These are phyloP conservation scores for Suhomyces prunicola DNA, from an alignment of 805 yeast species.

Conservation along the genomic window DNA sequence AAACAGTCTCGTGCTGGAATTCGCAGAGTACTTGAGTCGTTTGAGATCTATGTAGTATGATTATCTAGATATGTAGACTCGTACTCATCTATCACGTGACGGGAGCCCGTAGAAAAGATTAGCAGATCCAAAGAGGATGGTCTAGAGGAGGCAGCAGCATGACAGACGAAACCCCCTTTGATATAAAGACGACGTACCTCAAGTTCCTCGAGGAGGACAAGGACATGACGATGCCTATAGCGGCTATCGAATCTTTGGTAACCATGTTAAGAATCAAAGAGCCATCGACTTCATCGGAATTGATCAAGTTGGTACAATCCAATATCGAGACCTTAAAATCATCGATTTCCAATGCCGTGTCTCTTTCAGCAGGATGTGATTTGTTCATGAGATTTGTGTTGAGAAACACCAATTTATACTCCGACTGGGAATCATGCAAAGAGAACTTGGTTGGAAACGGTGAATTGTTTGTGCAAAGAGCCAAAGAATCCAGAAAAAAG, in stretches of 20 bases:
- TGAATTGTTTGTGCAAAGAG: conserved; percentile 83
- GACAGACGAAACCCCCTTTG: conserved; percentile 42
- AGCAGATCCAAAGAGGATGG: background rate
- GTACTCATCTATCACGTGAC: background rate
- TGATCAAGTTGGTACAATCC: conserved; percentile 73
- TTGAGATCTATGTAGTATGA: background rate
- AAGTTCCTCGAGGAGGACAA: conserved; percentile 81
- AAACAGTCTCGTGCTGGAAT: no score
- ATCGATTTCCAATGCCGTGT: conserved; percentile 85
- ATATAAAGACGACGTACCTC: conserved; percentile 77
- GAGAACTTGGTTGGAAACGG: conserved; percentile 91
- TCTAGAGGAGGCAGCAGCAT: background rate
- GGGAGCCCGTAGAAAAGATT: background rate
- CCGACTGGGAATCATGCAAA: conserved; percentile 94
- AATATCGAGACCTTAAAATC: conserved; percentile 73
- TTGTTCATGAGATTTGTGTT: conserved; percentile 90
- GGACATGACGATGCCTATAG: conserved; percentile 99
- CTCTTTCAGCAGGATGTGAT: conserved; percentile 96
- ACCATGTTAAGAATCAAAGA: conserved; percentile 76
- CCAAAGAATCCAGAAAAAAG: conserved; percentile 82
- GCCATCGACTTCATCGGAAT: conserved; percentile 91
- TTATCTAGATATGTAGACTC: background rate
- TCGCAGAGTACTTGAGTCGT: no score
- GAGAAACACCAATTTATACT: conserved; percentile 78
- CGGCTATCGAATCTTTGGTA: conserved; percentile 93